Conservation (phyloP, 306 rosid genomes). For the Lagenaria siceraria region DNA sequence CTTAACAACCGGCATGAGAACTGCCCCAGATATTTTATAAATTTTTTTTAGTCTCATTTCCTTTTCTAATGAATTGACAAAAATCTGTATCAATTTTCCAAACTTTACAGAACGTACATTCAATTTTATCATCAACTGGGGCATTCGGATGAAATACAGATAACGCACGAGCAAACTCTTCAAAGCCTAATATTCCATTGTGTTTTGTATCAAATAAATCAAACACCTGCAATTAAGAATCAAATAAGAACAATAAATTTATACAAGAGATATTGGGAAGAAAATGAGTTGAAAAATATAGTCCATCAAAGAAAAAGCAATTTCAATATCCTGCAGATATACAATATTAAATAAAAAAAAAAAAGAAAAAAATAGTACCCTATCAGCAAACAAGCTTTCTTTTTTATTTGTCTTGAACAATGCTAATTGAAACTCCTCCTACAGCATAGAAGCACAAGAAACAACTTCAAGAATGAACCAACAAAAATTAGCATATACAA, state of each 20-base stretch:
- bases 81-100: background rate
- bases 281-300: background rate
- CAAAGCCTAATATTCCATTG: conserved; percentile 94
- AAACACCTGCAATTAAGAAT: conserved; percentile 47
- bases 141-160: conserved; percentile 98
- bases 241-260: conserved; percentile 4
- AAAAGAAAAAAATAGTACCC: conserved; percentile 52
- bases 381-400: conserved; percentile 91
- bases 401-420: conserved; percentile 94
- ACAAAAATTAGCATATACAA: background rate
- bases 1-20: background rate
- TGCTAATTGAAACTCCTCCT: conserved; percentile 98
- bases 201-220: conserved; percentile 95
- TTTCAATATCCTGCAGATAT: background rate
- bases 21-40: background rate
- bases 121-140: conserved; percentile 87
- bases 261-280: conserved; percentile 10
- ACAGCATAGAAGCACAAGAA: conserved; percentile 12
- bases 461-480: background rate
- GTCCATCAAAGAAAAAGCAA: background rate
- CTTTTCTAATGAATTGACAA: background rate
- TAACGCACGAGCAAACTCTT: conserved; percentile 95
- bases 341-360: background rate
- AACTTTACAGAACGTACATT: conserved; percentile 41
- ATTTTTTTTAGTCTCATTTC: background rate